Conservation (phyloP, 345 rosid genomes). For the Microthlaspi erraticum region DNA sequence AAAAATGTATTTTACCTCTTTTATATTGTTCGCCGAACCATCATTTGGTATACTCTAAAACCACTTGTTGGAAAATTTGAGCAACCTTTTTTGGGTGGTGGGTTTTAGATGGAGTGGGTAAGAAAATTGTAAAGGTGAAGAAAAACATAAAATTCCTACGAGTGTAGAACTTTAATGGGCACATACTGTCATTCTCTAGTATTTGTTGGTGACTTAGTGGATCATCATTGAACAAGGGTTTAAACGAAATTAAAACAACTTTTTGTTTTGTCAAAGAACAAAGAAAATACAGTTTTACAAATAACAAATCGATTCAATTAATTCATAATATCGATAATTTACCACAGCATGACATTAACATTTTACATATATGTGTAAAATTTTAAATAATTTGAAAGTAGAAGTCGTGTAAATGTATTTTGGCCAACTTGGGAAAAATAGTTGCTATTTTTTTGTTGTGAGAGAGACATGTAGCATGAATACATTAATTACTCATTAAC, state of each 20-base stretch:
- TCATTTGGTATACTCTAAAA: not conserved
- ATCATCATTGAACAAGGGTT: too few species aligned
- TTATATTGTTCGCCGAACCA: not conserved
- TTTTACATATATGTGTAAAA: not conserved
- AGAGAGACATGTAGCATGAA: not conserved
- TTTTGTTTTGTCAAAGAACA: too few species aligned
- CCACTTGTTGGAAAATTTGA: conserved; percentile 19
- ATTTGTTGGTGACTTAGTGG: conserved; percentile 7
- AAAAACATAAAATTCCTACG: not conserved
- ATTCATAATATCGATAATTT: not conserved
- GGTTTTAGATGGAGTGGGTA: conserved; percentile 33
- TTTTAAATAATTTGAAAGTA: not conserved
- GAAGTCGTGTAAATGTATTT: not conserved
- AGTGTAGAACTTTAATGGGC: not conserved
- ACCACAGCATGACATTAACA: not conserved
- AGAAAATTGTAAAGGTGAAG: conserved; percentile 23
- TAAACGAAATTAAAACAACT: too few species aligned
- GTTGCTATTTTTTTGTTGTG: not conserved
- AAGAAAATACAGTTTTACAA: too few species aligned
- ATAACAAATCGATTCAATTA: not conserved
- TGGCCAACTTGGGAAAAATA: not conserved
- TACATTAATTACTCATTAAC: not conserved
- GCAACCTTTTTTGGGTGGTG: conserved; percentile 15
- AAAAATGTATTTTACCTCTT: too few species aligned
- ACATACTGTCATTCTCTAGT: conserved; percentile 17